phyloP scores from a whole-genome alignment of 2,329 filamentous ascomycete species.

The Fusarium nelsonii region DNA sequence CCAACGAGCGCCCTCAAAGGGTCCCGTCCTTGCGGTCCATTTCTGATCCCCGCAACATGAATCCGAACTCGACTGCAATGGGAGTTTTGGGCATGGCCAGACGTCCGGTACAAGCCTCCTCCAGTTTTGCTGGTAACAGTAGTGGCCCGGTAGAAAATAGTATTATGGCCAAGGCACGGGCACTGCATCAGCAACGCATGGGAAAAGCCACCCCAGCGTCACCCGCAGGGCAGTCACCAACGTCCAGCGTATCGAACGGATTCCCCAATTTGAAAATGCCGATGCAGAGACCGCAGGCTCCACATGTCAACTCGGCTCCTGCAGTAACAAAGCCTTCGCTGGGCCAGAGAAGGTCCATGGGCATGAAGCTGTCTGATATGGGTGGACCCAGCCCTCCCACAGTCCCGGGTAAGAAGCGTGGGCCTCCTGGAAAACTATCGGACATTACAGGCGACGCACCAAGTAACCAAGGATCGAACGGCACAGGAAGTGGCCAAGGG shows the following conservation, averaged over 20 bases:
- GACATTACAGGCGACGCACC: constrained; percentile 53
- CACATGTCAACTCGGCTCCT: constrained; percentile 67
- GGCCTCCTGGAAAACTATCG: constrained; percentile 58
- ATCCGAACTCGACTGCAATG: constrained; percentile 84
- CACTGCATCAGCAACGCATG: constrained; percentile 61
- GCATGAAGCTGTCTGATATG: constrained; percentile 71
- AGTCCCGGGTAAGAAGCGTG: constrained; percentile 47
- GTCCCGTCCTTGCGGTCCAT: constrained; percentile 70
- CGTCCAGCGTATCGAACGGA: constrained; percentile 56
- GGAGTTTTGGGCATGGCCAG: constrained; percentile 78
- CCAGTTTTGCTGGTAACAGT: constrained; percentile 51
- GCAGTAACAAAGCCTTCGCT: constrained; percentile 68
- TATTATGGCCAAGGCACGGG: constrained; percentile 62
- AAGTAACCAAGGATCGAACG: constrained; percentile 50
- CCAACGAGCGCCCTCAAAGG: constrained; percentile 60
- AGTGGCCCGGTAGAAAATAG: constrained; percentile 54
- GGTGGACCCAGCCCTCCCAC: constrained; percentile 43
- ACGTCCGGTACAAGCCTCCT: constrained; percentile 60
- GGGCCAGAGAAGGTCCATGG: constrained; percentile 70
- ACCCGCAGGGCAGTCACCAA: constrained; percentile 50
- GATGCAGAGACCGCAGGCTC: constrained; percentile 60
- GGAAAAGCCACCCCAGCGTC: constrained; percentile 56
- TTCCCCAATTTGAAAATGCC: constrained; percentile 61
- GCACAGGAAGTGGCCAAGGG: constrained; percentile 51
- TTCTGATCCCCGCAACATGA: constrained; percentile 75